phyloP scores from a whole-genome alignment of 768 basidiomycete genomes.

The Kwoniella mangroviensis region DNA sequence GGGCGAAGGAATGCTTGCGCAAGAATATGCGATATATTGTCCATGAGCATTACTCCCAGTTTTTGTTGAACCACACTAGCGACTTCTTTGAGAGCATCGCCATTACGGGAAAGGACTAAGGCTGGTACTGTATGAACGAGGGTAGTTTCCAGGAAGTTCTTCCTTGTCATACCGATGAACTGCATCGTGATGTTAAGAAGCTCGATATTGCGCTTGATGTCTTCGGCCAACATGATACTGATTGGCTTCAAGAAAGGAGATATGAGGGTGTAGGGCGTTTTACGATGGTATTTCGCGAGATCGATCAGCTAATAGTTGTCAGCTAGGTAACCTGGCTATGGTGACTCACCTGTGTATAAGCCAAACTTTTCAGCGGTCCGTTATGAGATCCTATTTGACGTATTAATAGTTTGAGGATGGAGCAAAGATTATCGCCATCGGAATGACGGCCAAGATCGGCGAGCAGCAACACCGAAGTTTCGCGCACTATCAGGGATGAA shows the following conservation, averaged over 20 bases:
- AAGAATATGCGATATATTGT: conserved; percentile 39
- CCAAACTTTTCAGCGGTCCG: conserved; percentile 40
- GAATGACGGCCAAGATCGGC: conserved; percentile 39
- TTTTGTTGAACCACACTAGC: conserved; percentile 32
- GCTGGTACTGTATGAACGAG: conserved; percentile 45
- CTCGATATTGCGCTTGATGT: conserved; percentile 28
- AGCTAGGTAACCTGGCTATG: conserved; percentile 3
- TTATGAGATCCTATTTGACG: conserved; percentile 37
- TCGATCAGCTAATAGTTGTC: conserved; percentile 35
- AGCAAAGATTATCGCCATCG: conserved; percentile 28
- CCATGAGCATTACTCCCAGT: conserved; percentile 45
- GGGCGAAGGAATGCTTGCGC: conserved; percentile 44
- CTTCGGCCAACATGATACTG: conserved; percentile 42
- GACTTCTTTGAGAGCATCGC: conserved; percentile 30
- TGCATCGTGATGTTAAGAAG: conserved; percentile 45
- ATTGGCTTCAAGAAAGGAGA: conserved; percentile 46
- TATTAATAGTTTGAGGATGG: conserved; percentile 41
- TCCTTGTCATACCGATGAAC: conserved; percentile 42
- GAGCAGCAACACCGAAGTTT: conserved; percentile 37
- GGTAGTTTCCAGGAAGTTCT: conserved; percentile 50
- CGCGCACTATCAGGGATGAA: conserved; percentile 16
- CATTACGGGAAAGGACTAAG: conserved; percentile 36
- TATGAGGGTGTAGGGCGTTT: conserved; percentile 48
- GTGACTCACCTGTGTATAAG: conserved; percentile 47
- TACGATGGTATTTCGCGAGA: conserved; percentile 37